These are phyloP conservation scores for Moesziomyces sp. DNA, from an alignment of 1,284 basidiomycete species.

Conservation along the genomic window DNA sequence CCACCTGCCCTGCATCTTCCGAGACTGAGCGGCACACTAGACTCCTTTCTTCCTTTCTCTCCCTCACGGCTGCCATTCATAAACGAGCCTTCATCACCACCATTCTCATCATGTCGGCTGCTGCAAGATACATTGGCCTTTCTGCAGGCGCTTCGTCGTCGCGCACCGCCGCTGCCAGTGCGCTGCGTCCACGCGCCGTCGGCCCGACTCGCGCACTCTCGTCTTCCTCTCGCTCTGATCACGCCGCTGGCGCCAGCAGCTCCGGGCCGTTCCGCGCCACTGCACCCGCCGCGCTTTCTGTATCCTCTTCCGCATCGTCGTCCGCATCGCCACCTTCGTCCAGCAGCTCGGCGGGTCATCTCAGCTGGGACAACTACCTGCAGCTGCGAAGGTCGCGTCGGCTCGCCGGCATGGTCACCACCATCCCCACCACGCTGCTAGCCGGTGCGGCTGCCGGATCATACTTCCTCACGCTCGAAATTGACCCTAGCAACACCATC, in stretches of 20 bases:
- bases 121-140: constrained; percentile 20
- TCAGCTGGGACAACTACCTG: constrained; percentile 55
- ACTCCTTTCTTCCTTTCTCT: neutral
- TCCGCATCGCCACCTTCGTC: constrained; percentile 9
- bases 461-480: constrained; percentile 60
- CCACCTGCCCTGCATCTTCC: neutral
- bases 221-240: constrained; percentile 3
- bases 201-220: constrained; percentile 15
- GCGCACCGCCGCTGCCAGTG: constrained; percentile 7
- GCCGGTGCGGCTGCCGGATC: constrained; percentile 53
- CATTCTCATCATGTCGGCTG: constrained; percentile 16
- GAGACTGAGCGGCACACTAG: neutral
- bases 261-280: constrained; percentile 15
- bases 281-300: constrained; percentile 1
- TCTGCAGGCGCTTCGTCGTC: constrained; percentile 29
- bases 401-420: constrained; percentile 58
- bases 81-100: neutral
- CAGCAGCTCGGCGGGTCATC: neutral
- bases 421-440: constrained; percentile 59
- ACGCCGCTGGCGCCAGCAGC: constrained; percentile 1
- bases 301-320: constrained; percentile 10
- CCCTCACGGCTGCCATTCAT: neutral
- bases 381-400: constrained; percentile 56
- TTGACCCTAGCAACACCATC: constrained; percentile 59
- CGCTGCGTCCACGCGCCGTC: constrained; percentile 19